Evolutionary conservation across 257 asterid genomes (phyloP), one percentile per base, ranked within the genome.

Genomic region (Scutellaria galericulata): DNA sequence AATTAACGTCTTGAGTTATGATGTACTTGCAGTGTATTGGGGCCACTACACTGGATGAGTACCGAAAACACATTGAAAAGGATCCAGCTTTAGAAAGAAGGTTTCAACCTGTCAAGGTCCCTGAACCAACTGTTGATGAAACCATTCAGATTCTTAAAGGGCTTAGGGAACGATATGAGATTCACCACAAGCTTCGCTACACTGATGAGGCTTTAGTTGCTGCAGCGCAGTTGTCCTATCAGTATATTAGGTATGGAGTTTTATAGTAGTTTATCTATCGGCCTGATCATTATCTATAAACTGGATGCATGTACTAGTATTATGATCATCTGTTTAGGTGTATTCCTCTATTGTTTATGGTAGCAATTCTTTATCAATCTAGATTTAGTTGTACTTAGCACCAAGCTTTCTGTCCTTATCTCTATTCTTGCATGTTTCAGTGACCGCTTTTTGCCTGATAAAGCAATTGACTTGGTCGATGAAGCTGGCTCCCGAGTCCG

Each of bases 401-500:
- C 12, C 22, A 24, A 42, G 15, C 14, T 15, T 46, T 51, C 9
- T 57, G 45, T 24, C 46, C 78, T 83, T 77, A 82, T 66, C 53
- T 22, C 66, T 66, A 18, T 37, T 39, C 48, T 66, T 77, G 63
- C 60, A 48, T 40, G 46, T 86, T 81, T 65, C 92, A 94, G 99
- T 78, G 99, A 94, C 71, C 99, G 99, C 12, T 94, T 94, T 80
- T 82, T 94, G 83, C 99, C 99, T 44, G 99, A 94, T 64, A 94
- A 94, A 83, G 99, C 99, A 48, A 94, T 94, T 66, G 99, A 94
- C 86, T 85, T 94, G 93, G 76, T 94, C 51, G 99, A 94, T 83
- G 99, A 94, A 81, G 99, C 99, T 73, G 98, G 99, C 72, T 94
- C 99, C 42, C 90, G 99, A 65, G 99, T 94, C 78, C 82, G 99